Evolutionary conservation across 2,329 filamentous ascomycete genomes (phyloP).

Genomic region (Paramyrothecium roridum): DNA sequence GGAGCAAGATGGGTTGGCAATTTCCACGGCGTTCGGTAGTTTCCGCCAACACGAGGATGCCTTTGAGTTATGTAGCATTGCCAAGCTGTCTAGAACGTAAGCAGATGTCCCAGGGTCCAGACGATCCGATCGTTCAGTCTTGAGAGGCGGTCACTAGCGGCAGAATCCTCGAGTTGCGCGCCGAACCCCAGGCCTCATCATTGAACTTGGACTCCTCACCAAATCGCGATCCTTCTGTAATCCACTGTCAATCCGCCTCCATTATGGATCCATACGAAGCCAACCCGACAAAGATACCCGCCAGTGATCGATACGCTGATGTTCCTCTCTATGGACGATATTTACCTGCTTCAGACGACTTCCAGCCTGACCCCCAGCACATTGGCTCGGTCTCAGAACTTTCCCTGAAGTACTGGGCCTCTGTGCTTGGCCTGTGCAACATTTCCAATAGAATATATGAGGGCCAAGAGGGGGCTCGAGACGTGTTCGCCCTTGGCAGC

Average conservation of each 20-base stretch:
- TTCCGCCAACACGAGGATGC: too few relatives aligned
- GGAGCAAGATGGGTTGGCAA: too few relatives aligned
- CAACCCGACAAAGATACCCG: conserved; percentile 10
- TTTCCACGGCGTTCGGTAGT: too few relatives aligned
- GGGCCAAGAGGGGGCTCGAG: conserved; percentile 26
- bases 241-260: not conserved
- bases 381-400: conserved; percentile 17
- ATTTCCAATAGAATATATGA: conserved; percentile 25
- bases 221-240: not conserved
- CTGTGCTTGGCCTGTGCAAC: conserved; percentile 26
- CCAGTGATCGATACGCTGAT: conserved; percentile 9
- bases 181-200: not conserved
- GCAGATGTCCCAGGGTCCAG: too few relatives aligned
- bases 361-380: conserved; percentile 13
- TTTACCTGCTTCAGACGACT: conserved; percentile 8
- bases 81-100: too few relatives aligned
- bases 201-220: not conserved
- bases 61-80: too few relatives aligned
- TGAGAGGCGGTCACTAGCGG: too few relatives aligned
- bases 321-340: conserved; percentile 14
- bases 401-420: conserved; percentile 25
- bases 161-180: not conserved
- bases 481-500: conserved; percentile 37
- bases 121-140: too few relatives aligned
- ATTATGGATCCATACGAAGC: conserved; percentile 7